Conservation (phyloP, 2,329 filamentous ascomycete genomes). For the Amylocarpus encephaloides region DNA sequence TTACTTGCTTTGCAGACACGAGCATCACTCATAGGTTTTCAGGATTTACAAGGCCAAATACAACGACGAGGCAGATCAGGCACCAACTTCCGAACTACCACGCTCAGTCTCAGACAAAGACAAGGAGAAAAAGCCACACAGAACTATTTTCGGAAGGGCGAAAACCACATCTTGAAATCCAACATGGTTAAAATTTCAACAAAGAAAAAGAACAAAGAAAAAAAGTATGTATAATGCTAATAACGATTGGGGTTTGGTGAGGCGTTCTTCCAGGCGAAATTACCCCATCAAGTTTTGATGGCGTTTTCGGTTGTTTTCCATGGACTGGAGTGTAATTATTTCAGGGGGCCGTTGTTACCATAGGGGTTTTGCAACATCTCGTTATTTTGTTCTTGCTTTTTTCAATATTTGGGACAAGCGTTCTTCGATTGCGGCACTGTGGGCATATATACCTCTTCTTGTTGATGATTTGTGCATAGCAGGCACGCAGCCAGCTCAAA, state of each 20-base stretch:
- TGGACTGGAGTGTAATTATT: not conserved
- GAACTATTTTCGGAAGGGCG: slow-evolving; percentile 61
- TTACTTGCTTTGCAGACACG: not conserved
- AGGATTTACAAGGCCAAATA: slow-evolving; percentile 99
- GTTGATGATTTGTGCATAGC: not conserved
- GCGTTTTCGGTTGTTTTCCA: not conserved
- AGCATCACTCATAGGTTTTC: slow-evolving; percentile 1
- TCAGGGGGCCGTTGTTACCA: not conserved
- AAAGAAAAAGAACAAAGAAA: no score
- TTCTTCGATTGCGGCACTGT: not conserved
- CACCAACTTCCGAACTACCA: slow-evolving; percentile 32
- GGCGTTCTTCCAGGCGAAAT: not conserved
- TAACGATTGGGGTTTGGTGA: slow-evolving; percentile 1
- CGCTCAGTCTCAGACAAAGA: slow-evolving; percentile 24
- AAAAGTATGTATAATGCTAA: slow-evolving; percentile 10
- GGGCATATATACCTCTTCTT: not conserved
- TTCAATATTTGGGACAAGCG: not conserved
- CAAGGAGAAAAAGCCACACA: slow-evolving; percentile 62
- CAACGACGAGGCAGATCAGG: slow-evolving; percentile 50
- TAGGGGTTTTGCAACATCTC: not conserved
- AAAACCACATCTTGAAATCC: slow-evolving; percentile 12
- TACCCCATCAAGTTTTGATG: not conserved
- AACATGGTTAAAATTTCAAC: not conserved
- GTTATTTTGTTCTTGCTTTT: not conserved
- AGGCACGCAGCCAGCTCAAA: not conserved